These are phyloP conservation scores for Candida suzukii DNA, from an alignment of 805 yeast genomes.

Conservation along the genomic window DNA sequence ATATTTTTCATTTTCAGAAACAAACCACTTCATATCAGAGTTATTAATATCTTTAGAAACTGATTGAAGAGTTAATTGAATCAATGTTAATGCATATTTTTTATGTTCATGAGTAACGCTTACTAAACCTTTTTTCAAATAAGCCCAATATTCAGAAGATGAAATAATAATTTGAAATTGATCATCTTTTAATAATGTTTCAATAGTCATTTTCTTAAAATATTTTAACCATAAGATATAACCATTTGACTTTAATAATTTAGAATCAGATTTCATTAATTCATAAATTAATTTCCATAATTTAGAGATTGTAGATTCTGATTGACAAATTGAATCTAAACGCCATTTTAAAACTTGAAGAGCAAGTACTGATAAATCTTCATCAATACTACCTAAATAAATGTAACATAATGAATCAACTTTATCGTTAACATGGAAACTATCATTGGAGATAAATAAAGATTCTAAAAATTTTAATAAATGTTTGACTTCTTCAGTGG, in stretches of 20 bases:
- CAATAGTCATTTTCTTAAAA: constrained; percentile 22
- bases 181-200: constrained; percentile 4
- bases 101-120: constrained; percentile 57
- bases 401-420: constrained; percentile 25
- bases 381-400: constrained; percentile 32
- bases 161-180: constrained; percentile 24
- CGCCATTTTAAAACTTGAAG: constrained; percentile 51
- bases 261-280: constrained; percentile 23
- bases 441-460: constrained; percentile 23
- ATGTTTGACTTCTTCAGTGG: not conserved
- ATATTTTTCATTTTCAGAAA: constrained; percentile 18
- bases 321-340: constrained; percentile 24
- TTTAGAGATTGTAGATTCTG: constrained; percentile 14
- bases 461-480: constrained; percentile 32
- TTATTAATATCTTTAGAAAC: constrained; percentile 28
- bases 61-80: constrained; percentile 52
- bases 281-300: constrained; percentile 41
- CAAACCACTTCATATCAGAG: constrained; percentile 40
- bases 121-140: constrained; percentile 49
- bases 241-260: constrained; percentile 31
- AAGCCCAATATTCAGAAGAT: constrained; percentile 43
- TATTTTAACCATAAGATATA: constrained; percentile 52
- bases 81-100: constrained; percentile 59
- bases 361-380: constrained; percentile 27
- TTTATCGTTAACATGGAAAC: not conserved